Percentiles rank a stretch among this genome's conserved stretches.
These are phyloP conservation scores for Fusarium chlamydosporum DNA, from an alignment of 2,329 filamentous ascomycete genomes.

Conservation along the genomic window DNA sequence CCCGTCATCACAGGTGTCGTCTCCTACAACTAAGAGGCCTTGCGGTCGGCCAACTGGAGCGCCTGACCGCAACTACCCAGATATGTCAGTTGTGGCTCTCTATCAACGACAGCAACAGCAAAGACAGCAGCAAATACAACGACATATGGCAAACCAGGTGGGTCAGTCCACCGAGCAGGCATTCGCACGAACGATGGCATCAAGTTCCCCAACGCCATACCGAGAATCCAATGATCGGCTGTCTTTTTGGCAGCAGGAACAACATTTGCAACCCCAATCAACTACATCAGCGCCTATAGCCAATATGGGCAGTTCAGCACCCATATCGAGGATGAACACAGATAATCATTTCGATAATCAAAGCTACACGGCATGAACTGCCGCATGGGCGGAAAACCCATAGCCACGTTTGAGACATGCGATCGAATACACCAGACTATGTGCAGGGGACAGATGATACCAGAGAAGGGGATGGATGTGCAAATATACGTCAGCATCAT, in stretches of 20 bases:
- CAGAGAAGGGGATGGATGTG: not conserved
- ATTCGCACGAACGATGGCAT: conserved; percentile 29
- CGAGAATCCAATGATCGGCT: conserved; percentile 10
- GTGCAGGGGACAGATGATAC: conserved; percentile 34
- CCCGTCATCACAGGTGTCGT: conserved; percentile 10
- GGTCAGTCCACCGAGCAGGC: conserved; percentile 18
- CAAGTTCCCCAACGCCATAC: conserved; percentile 34
- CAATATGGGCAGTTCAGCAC: conserved; percentile 13
- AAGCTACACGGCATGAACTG: conserved; percentile 50
- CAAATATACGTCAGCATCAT: not conserved
- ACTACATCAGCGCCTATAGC: conserved; percentile 10
- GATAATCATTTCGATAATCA: conserved; percentile 43
- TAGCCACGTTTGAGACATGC: conserved; percentile 41
- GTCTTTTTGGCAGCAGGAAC: conserved; percentile 25
- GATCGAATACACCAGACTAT: conserved; percentile 47
- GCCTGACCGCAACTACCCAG: conserved; percentile 4
- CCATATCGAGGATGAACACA: conserved; percentile 23
- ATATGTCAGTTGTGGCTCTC: conserved; percentile 27
- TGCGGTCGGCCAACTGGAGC: conserved; percentile 10
- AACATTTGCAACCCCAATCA: conserved; percentile 31
- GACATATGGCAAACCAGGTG: conserved; percentile 40
- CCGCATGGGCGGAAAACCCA: conserved; percentile 10
- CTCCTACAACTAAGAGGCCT: conserved; percentile 9
- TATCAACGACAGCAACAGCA: conserved; percentile 39
- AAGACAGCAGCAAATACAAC: conserved; percentile 35